These are phyloP conservation scores for Senecio squalidus DNA, from an alignment of 140 eudicot genomes.

Conservation along the genomic window DNA sequence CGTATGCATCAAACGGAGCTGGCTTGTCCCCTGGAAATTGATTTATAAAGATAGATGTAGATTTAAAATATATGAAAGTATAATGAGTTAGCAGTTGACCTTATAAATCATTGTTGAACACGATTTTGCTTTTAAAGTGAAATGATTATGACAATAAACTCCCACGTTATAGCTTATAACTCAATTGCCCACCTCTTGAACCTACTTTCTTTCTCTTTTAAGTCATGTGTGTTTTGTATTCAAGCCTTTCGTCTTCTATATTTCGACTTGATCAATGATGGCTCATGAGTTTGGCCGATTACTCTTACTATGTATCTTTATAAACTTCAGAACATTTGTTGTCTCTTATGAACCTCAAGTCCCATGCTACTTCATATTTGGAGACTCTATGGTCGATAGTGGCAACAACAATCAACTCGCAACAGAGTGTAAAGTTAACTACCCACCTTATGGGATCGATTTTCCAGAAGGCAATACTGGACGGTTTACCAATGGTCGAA, in stretches of 20 bases:
- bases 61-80: too few species aligned
- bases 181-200: neutral
- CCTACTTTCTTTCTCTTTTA: neutral
- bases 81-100: too few species aligned
- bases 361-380: too few species aligned
- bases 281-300: neutral
- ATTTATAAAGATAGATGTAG: too few species aligned
- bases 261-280: neutral
- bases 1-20: too few species aligned
- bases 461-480: slow-evolving; percentile 34
- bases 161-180: neutral
- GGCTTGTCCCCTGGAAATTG: too few species aligned
- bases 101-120: too few species aligned
- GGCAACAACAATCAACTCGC: slow-evolving; percentile 38
- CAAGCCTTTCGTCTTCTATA: neutral
- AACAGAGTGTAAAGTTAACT: slow-evolving; percentile 28
- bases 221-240: neutral
- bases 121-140: too few species aligned
- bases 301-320: neutral
- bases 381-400: slow-evolving; percentile 39
- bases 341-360: slow-evolving; percentile 19
- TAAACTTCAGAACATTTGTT: neutral
- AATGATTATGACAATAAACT: neutral
- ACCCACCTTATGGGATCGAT: slow-evolving; percentile 37
- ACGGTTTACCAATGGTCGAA: slow-evolving; percentile 36